Conservation (phyloP, 2,329 filamentous ascomycete species). For the Aspergillus versicolor region DNA sequence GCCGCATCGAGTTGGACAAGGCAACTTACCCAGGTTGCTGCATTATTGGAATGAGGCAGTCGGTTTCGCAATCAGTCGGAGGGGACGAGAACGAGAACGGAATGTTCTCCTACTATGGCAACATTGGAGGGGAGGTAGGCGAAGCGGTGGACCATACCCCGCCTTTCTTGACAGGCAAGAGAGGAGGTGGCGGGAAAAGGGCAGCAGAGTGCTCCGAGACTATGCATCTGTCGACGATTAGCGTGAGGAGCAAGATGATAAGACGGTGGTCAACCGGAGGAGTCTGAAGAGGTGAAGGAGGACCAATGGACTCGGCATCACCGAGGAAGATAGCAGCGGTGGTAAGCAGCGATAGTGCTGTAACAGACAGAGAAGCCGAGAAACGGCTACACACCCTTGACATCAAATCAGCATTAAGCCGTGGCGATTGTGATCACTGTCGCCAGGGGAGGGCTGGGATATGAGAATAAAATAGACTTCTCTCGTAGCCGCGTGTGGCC, state of each 20-base stretch:
- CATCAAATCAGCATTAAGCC: too few relatives aligned
- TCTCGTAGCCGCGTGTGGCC: slow-evolving; percentile 1
- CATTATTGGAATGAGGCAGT: neutral
- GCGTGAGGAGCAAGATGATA: slow-evolving; percentile 2
- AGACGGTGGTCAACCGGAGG: neutral
- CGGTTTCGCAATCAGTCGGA: neutral
- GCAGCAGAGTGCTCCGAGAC: slow-evolving; percentile 1
- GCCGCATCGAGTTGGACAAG: slow-evolving; percentile 8
- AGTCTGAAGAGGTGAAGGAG: too few relatives aligned
- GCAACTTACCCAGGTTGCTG: slow-evolving; percentile 5
- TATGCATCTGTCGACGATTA: slow-evolving; percentile 3
- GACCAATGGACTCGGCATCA: too few relatives aligned
- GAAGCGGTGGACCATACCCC: slow-evolving; percentile 13
- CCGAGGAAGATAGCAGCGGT: too few relatives aligned
- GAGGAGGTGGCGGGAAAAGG: slow-evolving; percentile 9
- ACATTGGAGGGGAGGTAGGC: neutral
- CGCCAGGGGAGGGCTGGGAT: too few relatives aligned
- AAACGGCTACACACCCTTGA: too few relatives aligned
- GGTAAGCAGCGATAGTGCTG: too few relatives aligned
- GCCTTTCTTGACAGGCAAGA: slow-evolving; percentile 6
- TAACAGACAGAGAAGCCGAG: too few relatives aligned
- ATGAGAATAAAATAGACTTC: neutral
- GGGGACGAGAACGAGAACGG: neutral
- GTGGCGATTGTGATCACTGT: too few relatives aligned
- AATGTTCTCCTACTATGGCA: neutral